These are phyloP conservation scores for Amanita phalloides DNA, from an alignment of 768 basidiomycete genomes.

Conservation along the genomic window DNA sequence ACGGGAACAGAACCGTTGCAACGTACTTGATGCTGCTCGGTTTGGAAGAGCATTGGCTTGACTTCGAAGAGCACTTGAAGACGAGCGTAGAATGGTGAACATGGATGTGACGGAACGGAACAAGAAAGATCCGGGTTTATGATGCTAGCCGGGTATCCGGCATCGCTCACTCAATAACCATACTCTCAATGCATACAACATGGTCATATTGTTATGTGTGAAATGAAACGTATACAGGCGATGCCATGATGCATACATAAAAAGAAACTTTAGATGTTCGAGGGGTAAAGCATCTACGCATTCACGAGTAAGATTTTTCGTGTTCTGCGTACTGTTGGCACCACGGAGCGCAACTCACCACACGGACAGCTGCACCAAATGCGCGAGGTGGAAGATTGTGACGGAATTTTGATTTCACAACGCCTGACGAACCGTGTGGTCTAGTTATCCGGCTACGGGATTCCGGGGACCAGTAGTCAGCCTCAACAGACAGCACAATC, in stretches of 20 bases:
- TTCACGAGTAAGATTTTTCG: not conserved
- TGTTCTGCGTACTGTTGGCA: not conserved
- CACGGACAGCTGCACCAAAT: constrained; percentile 87
- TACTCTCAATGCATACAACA: constrained; percentile 20
- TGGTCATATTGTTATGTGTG: constrained; percentile 35
- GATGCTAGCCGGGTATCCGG: not conserved
- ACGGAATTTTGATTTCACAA: constrained; percentile 94
- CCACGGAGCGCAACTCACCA: constrained; percentile 43
- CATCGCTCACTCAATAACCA: not conserved
- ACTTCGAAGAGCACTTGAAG: not conserved
- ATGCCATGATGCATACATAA: constrained; percentile 6
- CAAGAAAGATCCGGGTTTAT: constrained; percentile 9
- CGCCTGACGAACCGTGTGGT: constrained; percentile 89
- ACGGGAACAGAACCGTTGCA: not conserved
- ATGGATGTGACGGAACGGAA: constrained; percentile 5
- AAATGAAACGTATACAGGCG: constrained; percentile 18
- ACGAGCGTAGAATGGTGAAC: not conserved
- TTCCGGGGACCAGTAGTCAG: not conserved
- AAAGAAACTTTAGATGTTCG: constrained; percentile 50
- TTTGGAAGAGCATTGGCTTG: constrained; percentile 3
- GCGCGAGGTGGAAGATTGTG: constrained; percentile 91
- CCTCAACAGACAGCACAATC: not conserved
- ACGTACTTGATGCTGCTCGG: constrained; percentile 19
- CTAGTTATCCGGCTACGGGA: constrained; percentile 75
- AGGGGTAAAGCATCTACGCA: constrained; percentile 84